phyloP scores from a whole-genome alignment of 2,329 filamentous ascomycete species.

The Cladorrhinum sp. region DNA sequence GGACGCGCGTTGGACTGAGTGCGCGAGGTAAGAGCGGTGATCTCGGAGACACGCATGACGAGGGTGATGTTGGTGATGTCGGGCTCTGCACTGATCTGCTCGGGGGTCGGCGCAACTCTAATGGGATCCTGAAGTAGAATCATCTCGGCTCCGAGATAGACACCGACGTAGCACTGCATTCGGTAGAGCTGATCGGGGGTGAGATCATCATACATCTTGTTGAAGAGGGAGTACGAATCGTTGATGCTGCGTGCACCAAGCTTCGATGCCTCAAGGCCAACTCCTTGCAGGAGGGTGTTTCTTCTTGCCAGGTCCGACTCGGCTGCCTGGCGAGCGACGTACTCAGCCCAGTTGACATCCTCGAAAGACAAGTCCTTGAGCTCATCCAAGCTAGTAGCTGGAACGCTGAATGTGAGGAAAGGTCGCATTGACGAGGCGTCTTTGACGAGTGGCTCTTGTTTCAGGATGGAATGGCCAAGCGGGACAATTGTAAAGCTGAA shows the following conservation, averaged over 20 bases:
- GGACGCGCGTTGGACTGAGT: slow-evolving; percentile 6
- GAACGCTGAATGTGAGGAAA: slow-evolving; percentile 39
- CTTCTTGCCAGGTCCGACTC: slow-evolving; percentile 19
- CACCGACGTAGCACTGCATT: slow-evolving; percentile 29
- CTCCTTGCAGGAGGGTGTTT: slow-evolving; percentile 20
- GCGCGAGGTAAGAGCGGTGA: slow-evolving; percentile 23
- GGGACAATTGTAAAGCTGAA: slow-evolving; percentile 31
- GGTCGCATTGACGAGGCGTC: slow-evolving; percentile 33
- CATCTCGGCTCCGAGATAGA: slow-evolving; percentile 38
- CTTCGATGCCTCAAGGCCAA: slow-evolving; percentile 39
- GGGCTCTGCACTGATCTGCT: not conserved
- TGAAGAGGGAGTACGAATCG: slow-evolving; percentile 35
- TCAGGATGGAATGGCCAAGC: slow-evolving; percentile 30
- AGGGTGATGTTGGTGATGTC: slow-evolving; percentile 17
- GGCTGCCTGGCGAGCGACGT: slow-evolving; percentile 21
- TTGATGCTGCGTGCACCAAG: slow-evolving; percentile 36
- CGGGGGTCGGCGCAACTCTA: slow-evolving; percentile 27
- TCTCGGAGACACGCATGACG: slow-evolving; percentile 32
- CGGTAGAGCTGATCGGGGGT: slow-evolving; percentile 18
- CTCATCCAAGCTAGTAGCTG: slow-evolving; percentile 26
- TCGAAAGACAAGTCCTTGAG: slow-evolving; percentile 29
- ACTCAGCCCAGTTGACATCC: slow-evolving; percentile 31
- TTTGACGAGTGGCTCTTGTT: slow-evolving; percentile 24
- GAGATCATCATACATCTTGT: slow-evolving; percentile 24
- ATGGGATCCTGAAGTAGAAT: slow-evolving; percentile 35